phyloP scores from a whole-genome alignment of 305 asterid species.

The Fraxinus sp. region DNA sequence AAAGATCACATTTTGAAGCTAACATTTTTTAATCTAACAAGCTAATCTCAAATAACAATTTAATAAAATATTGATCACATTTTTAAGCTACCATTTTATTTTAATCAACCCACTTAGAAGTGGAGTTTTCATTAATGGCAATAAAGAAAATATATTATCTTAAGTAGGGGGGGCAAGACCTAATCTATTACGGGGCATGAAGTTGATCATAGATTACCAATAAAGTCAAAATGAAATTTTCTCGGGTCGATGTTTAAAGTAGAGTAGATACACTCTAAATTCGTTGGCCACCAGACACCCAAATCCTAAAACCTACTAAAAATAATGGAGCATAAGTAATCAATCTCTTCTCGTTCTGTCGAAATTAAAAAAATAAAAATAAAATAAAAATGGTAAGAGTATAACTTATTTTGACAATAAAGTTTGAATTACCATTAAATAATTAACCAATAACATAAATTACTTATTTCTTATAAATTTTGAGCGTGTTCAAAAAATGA shows the following conservation, averaged over 20 bases:
- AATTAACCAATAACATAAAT: too few relatives aligned
- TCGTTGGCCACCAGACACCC: not conserved
- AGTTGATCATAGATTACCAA: not conserved
- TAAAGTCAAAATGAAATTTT: too few relatives aligned
- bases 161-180: not conserved
- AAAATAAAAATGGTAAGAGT: too few relatives aligned
- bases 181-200: not conserved
- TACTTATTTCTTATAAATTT: too few relatives aligned
- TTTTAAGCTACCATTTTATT: not conserved
- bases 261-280: too few relatives aligned
- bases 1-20: not conserved
- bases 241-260: not conserved
- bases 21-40: not conserved
- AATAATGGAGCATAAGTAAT: not conserved
- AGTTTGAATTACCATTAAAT: not conserved
- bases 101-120: not conserved
- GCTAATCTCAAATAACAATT: not conserved
- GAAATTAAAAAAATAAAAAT: too few relatives aligned
- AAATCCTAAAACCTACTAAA: not conserved
- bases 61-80: not conserved
- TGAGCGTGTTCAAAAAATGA: too few relatives aligned
- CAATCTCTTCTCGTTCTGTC: too few relatives aligned
- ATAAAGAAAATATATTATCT: not conserved
- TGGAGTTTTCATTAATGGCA: not conserved
- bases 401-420: too few relatives aligned